A percentile compares a stretch with the other conserved stretches of the same genome.
Conservation (phyloP, 352 stramenopile species). For the Pythium pyrilobum region DNA sequence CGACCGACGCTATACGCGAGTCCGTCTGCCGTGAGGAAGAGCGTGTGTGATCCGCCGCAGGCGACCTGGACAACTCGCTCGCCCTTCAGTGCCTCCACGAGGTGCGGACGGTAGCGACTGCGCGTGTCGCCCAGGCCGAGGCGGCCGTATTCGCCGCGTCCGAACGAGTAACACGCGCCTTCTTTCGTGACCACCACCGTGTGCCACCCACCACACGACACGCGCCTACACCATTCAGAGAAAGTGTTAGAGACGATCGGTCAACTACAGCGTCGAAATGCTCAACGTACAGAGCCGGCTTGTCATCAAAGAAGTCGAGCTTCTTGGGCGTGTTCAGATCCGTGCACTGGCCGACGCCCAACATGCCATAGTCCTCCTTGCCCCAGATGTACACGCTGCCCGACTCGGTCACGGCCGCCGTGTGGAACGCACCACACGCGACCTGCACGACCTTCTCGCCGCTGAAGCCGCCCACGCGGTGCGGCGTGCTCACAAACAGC, state of each 20-base stretch:
- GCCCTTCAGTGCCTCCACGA: slow-evolving; percentile 58
- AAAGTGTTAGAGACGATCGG: no score
- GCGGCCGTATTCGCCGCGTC: slow-evolving; percentile 74
- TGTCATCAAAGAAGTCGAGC: slow-evolving; percentile 62
- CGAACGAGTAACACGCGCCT: slow-evolving; percentile 70
- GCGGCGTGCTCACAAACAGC: slow-evolving; percentile 49
- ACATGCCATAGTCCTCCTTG: slow-evolving; percentile 87
- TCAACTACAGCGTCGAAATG: background rate
- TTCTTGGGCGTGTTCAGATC: slow-evolving; percentile 57
- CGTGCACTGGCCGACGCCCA: slow-evolving; percentile 68
- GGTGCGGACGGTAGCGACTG: slow-evolving; percentile 57
- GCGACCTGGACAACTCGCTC: slow-evolving; percentile 67
- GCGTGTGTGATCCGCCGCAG: slow-evolving; percentile 74
- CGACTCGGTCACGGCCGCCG: slow-evolving; percentile 63
- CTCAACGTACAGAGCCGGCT: slow-evolving; percentile 51
- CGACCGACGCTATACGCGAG: slow-evolving; percentile 77
- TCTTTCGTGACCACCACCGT: slow-evolving; percentile 73
- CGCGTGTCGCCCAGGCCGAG: slow-evolving; percentile 81
- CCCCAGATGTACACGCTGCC: slow-evolving; percentile 76
- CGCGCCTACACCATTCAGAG: slow-evolving; percentile 41
- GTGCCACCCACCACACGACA: slow-evolving; percentile 83
- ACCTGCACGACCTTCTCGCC: slow-evolving; percentile 74
- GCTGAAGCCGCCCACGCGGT: slow-evolving; percentile 59
- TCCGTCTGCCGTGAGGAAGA: slow-evolving; percentile 85
- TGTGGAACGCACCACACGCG: slow-evolving; percentile 78